These are phyloP conservation scores for Ustilago xerochloae DNA, from an alignment of 1,284 basidiomycete genomes.

Conservation along the genomic window DNA sequence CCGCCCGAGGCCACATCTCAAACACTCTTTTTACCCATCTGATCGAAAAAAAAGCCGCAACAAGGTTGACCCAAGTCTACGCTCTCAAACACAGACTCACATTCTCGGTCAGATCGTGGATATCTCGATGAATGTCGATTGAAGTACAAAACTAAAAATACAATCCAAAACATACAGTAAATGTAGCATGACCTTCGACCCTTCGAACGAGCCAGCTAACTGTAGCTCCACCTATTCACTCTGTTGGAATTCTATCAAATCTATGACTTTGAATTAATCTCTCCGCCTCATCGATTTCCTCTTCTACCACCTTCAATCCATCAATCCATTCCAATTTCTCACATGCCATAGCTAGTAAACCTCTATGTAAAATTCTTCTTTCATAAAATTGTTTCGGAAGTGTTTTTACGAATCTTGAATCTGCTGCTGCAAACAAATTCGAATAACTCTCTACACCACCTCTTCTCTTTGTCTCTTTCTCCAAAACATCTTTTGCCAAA, in stretches of 20 bases:
- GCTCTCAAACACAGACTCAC: too few relatives aligned
- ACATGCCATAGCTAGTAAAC: constrained; percentile 64
- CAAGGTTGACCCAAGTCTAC: too few relatives aligned
- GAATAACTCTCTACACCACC: constrained; percentile 23
- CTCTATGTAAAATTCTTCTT: constrained; percentile 59
- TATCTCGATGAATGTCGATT: not conserved
- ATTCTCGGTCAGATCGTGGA: too few relatives aligned
- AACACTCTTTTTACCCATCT: too few relatives aligned
- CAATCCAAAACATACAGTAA: not conserved
- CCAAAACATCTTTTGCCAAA: constrained; percentile 16
- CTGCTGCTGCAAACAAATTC: constrained; percentile 49
- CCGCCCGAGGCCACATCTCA: too few relatives aligned
- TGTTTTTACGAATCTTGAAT: constrained; percentile 57
- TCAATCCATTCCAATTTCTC: constrained; percentile 61
- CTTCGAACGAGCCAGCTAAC: too few relatives aligned
- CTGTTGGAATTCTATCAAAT: constrained; percentile 13
- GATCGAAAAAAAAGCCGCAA: too few relatives aligned
- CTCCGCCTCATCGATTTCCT: constrained; percentile 58
- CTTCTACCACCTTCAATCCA: constrained; percentile 55
- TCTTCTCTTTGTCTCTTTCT: constrained; percentile 19
- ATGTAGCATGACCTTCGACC: too few relatives aligned
- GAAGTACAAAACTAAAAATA: not conserved
- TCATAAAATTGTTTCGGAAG: constrained; percentile 49
- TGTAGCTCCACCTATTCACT: too few relatives aligned
- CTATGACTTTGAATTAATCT: constrained; percentile 37